These are phyloP conservation scores for Hibiscus trionum DNA, from an alignment of 345 rosid genomes.

Conservation along the genomic window DNA sequence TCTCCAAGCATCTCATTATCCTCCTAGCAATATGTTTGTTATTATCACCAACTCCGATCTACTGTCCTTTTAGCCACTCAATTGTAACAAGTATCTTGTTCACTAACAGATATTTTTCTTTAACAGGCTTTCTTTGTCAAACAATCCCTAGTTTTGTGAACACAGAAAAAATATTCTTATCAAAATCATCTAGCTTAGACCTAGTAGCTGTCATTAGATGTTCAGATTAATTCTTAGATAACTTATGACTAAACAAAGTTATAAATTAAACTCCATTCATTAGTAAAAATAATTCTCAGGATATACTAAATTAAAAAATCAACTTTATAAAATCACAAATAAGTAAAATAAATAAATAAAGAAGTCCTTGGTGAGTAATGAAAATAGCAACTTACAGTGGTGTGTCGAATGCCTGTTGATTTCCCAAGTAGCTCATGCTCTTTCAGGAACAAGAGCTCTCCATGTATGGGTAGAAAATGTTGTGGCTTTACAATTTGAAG, in stretches of 20 bases:
- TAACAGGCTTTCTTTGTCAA: not conserved
- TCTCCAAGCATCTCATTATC: not conserved
- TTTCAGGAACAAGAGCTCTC: slow-evolving; percentile 93
- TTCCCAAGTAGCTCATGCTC: slow-evolving; percentile 96
- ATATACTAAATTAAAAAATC: not conserved
- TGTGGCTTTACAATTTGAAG: slow-evolving; percentile 94
- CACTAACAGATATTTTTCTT: not conserved
- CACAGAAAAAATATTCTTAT: not conserved
- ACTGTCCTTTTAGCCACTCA: no score
- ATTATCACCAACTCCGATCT: not conserved
- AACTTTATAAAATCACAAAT: not conserved
- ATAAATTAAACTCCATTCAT: not conserved
- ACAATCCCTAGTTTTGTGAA: not conserved
- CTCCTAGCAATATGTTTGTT: not conserved
- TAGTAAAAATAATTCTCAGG: not conserved
- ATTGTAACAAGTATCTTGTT: not conserved
- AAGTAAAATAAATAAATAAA: not conserved
- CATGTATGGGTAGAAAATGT: slow-evolving; percentile 94
- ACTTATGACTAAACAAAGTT: not conserved
- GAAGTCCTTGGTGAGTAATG: not conserved
- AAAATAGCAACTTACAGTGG: slow-evolving; percentile 61
- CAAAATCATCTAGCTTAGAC: not conserved
- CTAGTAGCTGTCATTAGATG: not conserved
- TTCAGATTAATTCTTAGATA: not conserved
- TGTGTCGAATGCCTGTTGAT: slow-evolving; percentile 87